Evolutionary conservation across 2,329 filamentous ascomycete genomes (phyloP).

Genomic region (Fonsecaea multimorphosa): DNA sequence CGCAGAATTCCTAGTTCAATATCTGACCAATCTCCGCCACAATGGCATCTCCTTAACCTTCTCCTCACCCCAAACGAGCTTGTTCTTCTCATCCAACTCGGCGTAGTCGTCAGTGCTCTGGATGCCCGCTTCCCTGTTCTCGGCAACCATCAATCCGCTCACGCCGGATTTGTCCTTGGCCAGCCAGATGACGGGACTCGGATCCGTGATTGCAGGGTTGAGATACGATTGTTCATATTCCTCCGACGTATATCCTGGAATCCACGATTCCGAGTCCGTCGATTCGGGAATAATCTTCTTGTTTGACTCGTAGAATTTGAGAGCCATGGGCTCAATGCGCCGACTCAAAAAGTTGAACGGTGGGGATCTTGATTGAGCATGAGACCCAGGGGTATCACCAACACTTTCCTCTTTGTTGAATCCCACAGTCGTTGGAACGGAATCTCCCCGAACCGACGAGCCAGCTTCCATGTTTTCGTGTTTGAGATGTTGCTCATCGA

Average conservation of each 20-base stretch:
- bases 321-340: conserved; percentile 27
- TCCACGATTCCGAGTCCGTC: conserved; percentile 67
- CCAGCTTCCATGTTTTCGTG: conserved; percentile 27
- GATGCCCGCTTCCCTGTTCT: conserved; percentile 69
- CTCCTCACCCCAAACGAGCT: conserved; percentile 66
- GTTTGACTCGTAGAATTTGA: conserved; percentile 36
- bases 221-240: conserved; percentile 72
- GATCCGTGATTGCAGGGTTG: conserved; percentile 70
- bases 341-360: conserved; percentile 35
- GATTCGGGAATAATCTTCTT: conserved; percentile 64
- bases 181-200: conserved; percentile 77
- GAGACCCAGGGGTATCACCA: conserved; percentile 26
- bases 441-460: conserved; percentile 27
- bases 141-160: conserved; percentile 75
- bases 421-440: conserved; percentile 16
- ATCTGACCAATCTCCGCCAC: conserved; percentile 32
- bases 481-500: conserved; percentile 33
- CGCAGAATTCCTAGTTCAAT: conserved; percentile 8
- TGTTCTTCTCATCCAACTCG: conserved; percentile 71
- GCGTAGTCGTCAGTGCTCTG: conserved; percentile 80
- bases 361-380: conserved; percentile 34
- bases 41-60: conserved; percentile 40
- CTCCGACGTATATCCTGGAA: conserved; percentile 69
- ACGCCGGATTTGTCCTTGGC: conserved; percentile 76
- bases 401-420: conserved; percentile 37